phyloP scores from a whole-genome alignment of 441 rosid genomes.

The Manihot esculenta region DNA sequence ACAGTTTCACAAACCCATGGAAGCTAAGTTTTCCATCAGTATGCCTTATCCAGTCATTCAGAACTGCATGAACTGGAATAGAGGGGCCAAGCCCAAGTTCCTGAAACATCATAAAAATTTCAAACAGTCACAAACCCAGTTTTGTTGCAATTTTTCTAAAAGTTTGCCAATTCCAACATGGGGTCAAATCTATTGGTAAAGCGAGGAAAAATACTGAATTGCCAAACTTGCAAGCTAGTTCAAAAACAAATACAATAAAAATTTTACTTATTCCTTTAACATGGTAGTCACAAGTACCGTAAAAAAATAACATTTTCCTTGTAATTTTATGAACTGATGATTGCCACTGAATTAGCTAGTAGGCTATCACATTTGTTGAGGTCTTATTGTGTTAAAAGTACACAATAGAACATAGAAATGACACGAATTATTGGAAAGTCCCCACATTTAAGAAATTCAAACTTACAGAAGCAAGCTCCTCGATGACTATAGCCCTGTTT shows the following conservation, averaged over 20 bases:
- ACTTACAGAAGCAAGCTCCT: constrained; percentile 93
- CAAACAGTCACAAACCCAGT: not conserved
- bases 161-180: not conserved
- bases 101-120: constrained; percentile 38
- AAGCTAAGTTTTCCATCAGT: constrained; percentile 93
- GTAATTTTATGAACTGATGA: not conserved
- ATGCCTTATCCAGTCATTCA: constrained; percentile 87
- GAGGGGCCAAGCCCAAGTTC: constrained; percentile 93
- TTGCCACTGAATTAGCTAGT: not conserved
- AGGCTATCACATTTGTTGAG: not conserved
- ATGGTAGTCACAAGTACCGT: too few species aligned
- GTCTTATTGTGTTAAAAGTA: not conserved
- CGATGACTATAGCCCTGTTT: constrained; percentile 77
- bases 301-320: not conserved
- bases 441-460: not conserved
- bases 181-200: too few species aligned
- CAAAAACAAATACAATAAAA: not conserved
- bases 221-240: not conserved
- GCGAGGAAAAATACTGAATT: too few species aligned
- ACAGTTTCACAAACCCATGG: constrained; percentile 80
- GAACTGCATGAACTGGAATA: constrained; percentile 78
- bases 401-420: not conserved
- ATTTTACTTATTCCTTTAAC: not conserved
- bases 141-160: not conserved
- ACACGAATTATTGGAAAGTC: not conserved